phyloP scores from a whole-genome alignment of 441 rosid species.

The Eruca vesicaria region DNA sequence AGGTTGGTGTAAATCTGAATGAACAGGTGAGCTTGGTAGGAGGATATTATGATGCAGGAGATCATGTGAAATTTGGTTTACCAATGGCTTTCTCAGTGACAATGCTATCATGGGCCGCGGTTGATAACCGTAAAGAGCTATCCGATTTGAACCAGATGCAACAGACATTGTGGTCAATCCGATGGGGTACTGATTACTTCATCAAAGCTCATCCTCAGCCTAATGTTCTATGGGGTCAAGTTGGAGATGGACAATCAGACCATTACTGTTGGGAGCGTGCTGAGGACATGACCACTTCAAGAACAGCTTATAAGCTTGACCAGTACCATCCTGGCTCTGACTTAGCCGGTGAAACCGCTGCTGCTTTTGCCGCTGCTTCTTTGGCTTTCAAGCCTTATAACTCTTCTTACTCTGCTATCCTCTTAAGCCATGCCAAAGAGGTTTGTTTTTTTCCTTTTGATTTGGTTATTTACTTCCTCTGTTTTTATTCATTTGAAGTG shows the following conservation, averaged over 20 bases:
- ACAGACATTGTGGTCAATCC: constrained; percentile 55
- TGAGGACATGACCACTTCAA: too few species aligned
- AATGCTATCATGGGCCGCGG: constrained; percentile 82
- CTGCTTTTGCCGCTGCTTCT: constrained; percentile 82
- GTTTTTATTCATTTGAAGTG: too few species aligned
- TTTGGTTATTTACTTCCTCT: too few species aligned
- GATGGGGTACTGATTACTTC: constrained; percentile 90
- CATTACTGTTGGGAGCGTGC: constrained; percentile 94
- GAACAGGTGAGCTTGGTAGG: constrained; percentile 81
- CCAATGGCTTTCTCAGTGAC: constrained; percentile 84
- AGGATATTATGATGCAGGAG: constrained; percentile 95
- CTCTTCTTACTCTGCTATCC: constrained; percentile 71
- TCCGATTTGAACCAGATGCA: constrained; percentile 59
- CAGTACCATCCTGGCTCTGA: constrained; percentile 76
- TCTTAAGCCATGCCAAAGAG: constrained; percentile 76
- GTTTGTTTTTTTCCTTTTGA: constrained; percentile 30
- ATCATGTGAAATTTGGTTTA: constrained; percentile 88
- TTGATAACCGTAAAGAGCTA: constrained; percentile 64
- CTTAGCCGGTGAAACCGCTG: constrained; percentile 87
- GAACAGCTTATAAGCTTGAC: constrained; percentile 73
- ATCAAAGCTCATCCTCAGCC: constrained; percentile 73
- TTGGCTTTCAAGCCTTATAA: constrained; percentile 79
- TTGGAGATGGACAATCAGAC: constrained; percentile 85
- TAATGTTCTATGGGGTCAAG: constrained; percentile 81
- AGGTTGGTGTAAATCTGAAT: constrained; percentile 5